A percentile compares a stretch with the other conserved stretches of the same genome.
Conservation (phyloP, 2,329 filamentous ascomycete genomes). For the Xylaria sp. region DNA sequence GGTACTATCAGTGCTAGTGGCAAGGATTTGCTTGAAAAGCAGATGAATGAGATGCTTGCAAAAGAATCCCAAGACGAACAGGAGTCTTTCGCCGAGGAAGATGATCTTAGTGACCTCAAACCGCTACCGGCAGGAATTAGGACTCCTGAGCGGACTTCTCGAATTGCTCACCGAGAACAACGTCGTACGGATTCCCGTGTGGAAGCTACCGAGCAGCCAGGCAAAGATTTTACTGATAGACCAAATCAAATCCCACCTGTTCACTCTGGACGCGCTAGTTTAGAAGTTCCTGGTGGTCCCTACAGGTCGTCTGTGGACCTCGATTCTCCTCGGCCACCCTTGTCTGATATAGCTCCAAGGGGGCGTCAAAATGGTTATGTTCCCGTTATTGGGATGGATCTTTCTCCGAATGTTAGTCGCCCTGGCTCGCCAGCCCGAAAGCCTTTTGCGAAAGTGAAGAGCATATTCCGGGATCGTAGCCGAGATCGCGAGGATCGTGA, state of each 20-base stretch:
- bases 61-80: slow-evolving; percentile 62
- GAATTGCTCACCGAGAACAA: slow-evolving; percentile 30
- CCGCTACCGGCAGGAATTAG: slow-evolving; percentile 48
- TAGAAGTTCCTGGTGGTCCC: slow-evolving; percentile 59
- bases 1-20: slow-evolving; percentile 62
- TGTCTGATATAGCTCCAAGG: slow-evolving; percentile 61
- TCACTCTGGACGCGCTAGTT: slow-evolving; percentile 55
- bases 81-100: slow-evolving; percentile 45
- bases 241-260: slow-evolving; percentile 47
- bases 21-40: slow-evolving; percentile 68
- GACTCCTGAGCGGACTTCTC: slow-evolving; percentile 44
- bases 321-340: slow-evolving; percentile 61
- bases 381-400: slow-evolving; percentile 69
- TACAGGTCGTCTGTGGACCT: slow-evolving; percentile 57
- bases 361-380: slow-evolving; percentile 62
- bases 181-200: slow-evolving; percentile 39
- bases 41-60: slow-evolving; percentile 70
- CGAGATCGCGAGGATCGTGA: slow-evolving; percentile 57
- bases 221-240: slow-evolving; percentile 37
- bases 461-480: slow-evolving; percentile 66
- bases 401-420: slow-evolving; percentile 72
- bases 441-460: slow-evolving; percentile 65
- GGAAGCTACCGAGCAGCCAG: slow-evolving; percentile 38
- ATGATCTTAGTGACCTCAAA: slow-evolving; percentile 52
- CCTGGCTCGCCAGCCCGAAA: slow-evolving; percentile 72